Evolutionary conservation across 208 protist species (phyloP).

Genomic region (Trypanosoma melophagium): DNA sequence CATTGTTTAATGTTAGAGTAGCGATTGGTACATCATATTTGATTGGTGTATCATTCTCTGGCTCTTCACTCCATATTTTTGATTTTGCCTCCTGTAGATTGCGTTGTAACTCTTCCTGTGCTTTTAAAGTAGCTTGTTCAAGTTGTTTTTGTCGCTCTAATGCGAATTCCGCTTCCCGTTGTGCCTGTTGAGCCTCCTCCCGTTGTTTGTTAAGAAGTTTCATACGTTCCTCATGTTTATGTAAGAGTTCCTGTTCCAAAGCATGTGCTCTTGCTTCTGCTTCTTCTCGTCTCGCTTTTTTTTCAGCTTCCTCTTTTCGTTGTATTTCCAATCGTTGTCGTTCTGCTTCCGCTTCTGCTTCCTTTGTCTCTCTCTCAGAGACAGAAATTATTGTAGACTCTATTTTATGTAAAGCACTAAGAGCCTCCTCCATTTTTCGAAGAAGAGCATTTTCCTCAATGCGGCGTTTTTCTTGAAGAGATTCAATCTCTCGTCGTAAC

Average conservation of each 20-base stretch:
- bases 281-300: constrained; percentile 26
- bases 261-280: constrained; percentile 54
- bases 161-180: constrained; percentile 59
- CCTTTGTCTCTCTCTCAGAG: constrained; percentile 15
- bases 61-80: constrained; percentile 25
- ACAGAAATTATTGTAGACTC: constrained; percentile 38
- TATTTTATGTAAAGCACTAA: constrained; percentile 29
- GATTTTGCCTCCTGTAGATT: constrained; percentile 61
- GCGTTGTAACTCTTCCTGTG: constrained; percentile 63
- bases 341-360: constrained; percentile 18
- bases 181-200: constrained; percentile 57
- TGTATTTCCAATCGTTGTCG: constrained; percentile 19
- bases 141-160: constrained; percentile 56
- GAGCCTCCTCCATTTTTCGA: constrained; percentile 26
- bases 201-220: constrained; percentile 56
- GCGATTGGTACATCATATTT: background rate
- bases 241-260: constrained; percentile 43
- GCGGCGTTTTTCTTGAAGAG: constrained; percentile 22
- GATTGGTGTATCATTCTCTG: background rate
- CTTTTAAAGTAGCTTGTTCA: constrained; percentile 57
- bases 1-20: background rate
- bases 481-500: constrained; percentile 30
- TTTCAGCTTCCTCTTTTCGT: constrained; percentile 22
- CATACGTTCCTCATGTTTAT: constrained; percentile 54
- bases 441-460: constrained; percentile 26